phyloP scores from a whole-genome alignment of 2,329 filamentous ascomycete species.

The Pseudogymnoascus sp. region DNA sequence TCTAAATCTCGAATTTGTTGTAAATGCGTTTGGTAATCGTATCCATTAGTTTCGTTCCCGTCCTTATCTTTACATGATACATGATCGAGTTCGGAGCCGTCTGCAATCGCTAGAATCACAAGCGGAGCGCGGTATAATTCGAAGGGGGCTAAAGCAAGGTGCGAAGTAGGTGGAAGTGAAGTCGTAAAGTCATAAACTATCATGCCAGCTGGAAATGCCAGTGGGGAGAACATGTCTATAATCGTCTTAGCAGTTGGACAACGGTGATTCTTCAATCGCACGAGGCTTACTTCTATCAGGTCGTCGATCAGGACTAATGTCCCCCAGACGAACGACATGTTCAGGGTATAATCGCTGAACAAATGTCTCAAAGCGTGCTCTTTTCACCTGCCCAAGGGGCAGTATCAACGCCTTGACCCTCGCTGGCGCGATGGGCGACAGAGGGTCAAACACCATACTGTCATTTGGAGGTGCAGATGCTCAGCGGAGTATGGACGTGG shows the following conservation, averaged over 20 bases:
- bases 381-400: conserved; percentile 79
- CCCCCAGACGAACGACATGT: conserved; percentile 74
- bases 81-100: conserved; percentile 63
- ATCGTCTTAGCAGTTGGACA: conserved; percentile 9
- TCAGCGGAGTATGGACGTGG: neutral
- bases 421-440: conserved; percentile 85
- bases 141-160: conserved; percentile 76
- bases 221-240: conserved; percentile 85
- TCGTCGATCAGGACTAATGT: conserved; percentile 77
- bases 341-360: conserved; percentile 70
- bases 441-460: conserved; percentile 80
- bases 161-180: conserved; percentile 69
- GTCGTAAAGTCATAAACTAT: conserved; percentile 85
- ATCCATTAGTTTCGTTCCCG: conserved; percentile 45
- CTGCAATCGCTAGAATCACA: conserved; percentile 75
- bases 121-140: conserved; percentile 83
- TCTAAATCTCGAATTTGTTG: conserved; percentile 52
- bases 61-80: conserved; percentile 49
- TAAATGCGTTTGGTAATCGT: conserved; percentile 41
- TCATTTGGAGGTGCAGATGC: conserved; percentile 31
- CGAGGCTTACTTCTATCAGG: conserved; percentile 70
- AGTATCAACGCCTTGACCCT: conserved; percentile 82
- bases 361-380: conserved; percentile 71
- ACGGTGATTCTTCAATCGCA: neutral
- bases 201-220: conserved; percentile 77